Percentiles rank a stretch among this genome's conserved stretches.
phyloP scores from a whole-genome alignment of 2,329 filamentous ascomycete species.

The Pochonia chlamydosporia region DNA sequence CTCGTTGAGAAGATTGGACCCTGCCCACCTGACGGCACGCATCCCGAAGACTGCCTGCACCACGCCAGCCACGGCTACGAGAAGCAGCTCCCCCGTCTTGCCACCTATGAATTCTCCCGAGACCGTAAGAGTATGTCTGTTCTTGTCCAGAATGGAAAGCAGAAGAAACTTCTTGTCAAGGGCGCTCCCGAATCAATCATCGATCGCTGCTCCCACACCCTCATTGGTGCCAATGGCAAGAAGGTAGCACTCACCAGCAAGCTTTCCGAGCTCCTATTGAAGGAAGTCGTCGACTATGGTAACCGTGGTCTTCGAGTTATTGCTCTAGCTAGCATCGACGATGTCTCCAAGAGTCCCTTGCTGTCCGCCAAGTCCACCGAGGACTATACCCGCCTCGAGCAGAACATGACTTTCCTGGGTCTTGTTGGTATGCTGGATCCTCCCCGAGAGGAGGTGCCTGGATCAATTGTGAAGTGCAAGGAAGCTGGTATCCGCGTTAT shows the following conservation, averaged over 20 bases:
- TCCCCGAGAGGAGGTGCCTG: constrained; percentile 83
- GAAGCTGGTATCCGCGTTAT: constrained; percentile 93
- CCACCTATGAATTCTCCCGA: constrained; percentile 94
- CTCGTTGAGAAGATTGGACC: constrained; percentile 94
- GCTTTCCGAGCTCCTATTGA: constrained; percentile 63
- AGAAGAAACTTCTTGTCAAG: constrained; percentile 86
- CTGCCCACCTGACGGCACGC: constrained; percentile 50
- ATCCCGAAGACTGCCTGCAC: constrained; percentile 64
- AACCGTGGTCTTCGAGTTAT: constrained; percentile 92
- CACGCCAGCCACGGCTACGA: constrained; percentile 83
- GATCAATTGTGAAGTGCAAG: constrained; percentile 82
- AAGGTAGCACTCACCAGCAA: constrained; percentile 66
- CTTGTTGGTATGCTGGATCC: constrained; percentile 96
- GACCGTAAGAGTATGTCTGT: constrained; percentile 99
- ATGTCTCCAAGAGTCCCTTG: constrained; percentile 65
- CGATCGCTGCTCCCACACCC: constrained; percentile 78
- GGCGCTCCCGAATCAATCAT: constrained; percentile 92
- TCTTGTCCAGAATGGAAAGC: constrained; percentile 63
- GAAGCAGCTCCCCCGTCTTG: constrained; percentile 64
- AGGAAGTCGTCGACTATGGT: constrained; percentile 83
- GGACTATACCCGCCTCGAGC: constrained; percentile 83
- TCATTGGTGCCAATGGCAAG: constrained; percentile 74
- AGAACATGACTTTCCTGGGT: constrained; percentile 89
- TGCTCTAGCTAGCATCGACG: constrained; percentile 78
- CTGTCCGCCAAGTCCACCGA: constrained; percentile 73